Conservation (phyloP, 441 rosid genomes). For the Corymbia calophylla region DNA sequence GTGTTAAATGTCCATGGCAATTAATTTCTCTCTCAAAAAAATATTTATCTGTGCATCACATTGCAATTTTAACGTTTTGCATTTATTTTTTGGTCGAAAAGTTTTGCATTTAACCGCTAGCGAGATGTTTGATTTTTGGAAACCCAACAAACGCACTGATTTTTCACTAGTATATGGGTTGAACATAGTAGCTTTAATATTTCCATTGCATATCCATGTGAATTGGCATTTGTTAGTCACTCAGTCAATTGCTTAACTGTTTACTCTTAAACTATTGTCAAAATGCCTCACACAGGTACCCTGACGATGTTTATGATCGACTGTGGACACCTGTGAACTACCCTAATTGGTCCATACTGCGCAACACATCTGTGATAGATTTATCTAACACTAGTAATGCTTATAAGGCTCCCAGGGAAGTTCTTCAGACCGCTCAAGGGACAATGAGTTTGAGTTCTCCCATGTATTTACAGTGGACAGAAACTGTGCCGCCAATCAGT, state of each 20-base stretch:
- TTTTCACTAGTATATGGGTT: background rate
- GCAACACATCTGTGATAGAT: background rate
- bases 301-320: background rate
- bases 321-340: background rate
- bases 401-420: background rate
- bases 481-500: too few species aligned
- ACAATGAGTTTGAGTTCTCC: background rate
- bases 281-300: background rate
- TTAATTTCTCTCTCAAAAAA: background rate
- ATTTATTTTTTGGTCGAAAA: too few species aligned
- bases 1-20: background rate
- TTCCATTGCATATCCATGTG: background rate
- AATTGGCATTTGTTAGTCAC: background rate
- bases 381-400: background rate
- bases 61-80: background rate
- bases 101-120: fast-evolving
- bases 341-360: background rate
- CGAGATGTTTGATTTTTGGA: background rate
- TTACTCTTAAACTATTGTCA: background rate
- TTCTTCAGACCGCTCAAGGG: background rate
- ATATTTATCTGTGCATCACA: background rate
- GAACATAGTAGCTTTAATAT: background rate
- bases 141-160: background rate
- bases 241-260: background rate
- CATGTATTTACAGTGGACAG: background rate